These are phyloP conservation scores for Eucalyptus cloeziana DNA, from an alignment of 345 rosid species.

Conservation along the genomic window DNA sequence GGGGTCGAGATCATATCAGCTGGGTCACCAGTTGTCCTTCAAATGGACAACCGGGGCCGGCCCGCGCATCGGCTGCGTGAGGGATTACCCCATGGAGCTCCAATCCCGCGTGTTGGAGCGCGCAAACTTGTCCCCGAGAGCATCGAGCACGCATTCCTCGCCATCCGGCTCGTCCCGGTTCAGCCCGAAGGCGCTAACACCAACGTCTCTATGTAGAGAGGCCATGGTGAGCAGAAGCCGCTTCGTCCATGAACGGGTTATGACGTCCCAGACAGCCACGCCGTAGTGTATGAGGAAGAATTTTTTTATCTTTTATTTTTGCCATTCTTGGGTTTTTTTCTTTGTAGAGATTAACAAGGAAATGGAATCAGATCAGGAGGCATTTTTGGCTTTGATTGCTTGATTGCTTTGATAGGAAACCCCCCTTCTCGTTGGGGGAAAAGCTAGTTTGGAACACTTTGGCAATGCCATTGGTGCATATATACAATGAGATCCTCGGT, in stretches of 20 bases:
- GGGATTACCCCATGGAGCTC: slow-evolving; percentile 87
- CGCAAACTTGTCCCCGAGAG: slow-evolving; percentile 63
- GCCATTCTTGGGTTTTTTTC: not conserved
- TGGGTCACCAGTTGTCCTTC: slow-evolving; percentile 63
- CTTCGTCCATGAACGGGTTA: not conserved
- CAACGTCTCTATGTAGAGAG: not conserved
- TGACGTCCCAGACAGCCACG: not conserved
- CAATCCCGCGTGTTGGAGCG: slow-evolving; percentile 59
- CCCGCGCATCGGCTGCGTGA: slow-evolving; percentile 90
- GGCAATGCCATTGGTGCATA: not conserved
- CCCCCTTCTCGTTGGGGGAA: not conserved
- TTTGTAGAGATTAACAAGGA: not conserved
- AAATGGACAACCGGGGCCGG: slow-evolving; percentile 95
- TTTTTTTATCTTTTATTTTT: no score
- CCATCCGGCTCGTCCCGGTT: not conserved
- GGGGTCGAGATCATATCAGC: slow-evolving; percentile 55
- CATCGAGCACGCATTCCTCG: not conserved
- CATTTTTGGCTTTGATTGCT: not conserved
- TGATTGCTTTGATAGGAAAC: not conserved
- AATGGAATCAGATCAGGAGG: not conserved
- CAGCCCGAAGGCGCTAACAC: not conserved
- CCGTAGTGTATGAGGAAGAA: not conserved
- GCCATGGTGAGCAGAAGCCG: slow-evolving; percentile 4
- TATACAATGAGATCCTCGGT: not conserved
- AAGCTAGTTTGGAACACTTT: not conserved